Evolutionary conservation across 2,329 filamentous ascomycete species (phyloP), one percentile per base, ranked within the genome.

Genomic region (Fusarium buharicum): DNA sequence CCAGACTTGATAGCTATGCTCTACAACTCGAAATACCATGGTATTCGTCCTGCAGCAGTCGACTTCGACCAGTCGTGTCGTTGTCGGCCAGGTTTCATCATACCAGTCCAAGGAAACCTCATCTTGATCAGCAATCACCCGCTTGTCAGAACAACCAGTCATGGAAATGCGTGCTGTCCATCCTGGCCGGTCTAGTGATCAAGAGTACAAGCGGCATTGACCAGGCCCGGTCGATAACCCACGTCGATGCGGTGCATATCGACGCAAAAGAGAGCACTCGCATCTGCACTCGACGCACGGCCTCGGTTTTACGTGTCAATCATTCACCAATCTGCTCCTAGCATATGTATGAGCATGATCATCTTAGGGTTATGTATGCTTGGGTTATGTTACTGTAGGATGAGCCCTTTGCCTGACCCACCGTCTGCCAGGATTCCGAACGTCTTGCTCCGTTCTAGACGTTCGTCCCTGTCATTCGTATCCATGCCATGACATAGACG

Each of bases 371-470:
- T n/a, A n/a, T n/a, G n/a, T n/a, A n/a, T n/a, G n/a, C n/a, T n/a
- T n/a, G n/a, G n/a, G n/a, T 24, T 24, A 6, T 24, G 22, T 24
- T 24, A 24, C 22, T 8, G 22, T 43, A 47, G 56, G 48, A 45
- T 46, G 31, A 56, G 40, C 53, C 41, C 41, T 51, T 48, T 50
- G 63, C 66, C 44, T 69, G 66, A 66, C 66, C 66, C 66, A 67
- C 64, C 50, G 47, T 38, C 39, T 28, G 50, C 38, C 50, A 54
- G 44, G 43, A 36, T 60, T 56, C 49, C 45, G 37, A 57, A 53
- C 57, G 43, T 54, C 46, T 66, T 38, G 20, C 43, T 50, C 59
- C 38, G 47, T 70, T 56, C 55, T 59, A 66, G 57, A 68, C 53
- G 55, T 47, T 31, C 37, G 34, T 31, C 47, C 50, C 38, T 48